Evolutionary conservation across 2,329 filamentous ascomycete species (phyloP).

Genomic region (Dendryphion nanum): DNA sequence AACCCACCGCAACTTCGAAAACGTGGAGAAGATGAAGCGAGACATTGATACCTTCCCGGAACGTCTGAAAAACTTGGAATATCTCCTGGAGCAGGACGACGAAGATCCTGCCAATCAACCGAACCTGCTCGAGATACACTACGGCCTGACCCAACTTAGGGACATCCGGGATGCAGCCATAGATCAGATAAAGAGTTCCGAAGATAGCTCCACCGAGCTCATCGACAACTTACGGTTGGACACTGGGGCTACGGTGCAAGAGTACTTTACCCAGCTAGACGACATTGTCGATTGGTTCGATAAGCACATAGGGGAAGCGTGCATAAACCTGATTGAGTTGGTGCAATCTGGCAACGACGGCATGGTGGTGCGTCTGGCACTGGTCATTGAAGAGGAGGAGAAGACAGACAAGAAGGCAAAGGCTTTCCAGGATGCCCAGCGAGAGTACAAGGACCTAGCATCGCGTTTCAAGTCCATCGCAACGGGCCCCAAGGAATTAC

Average conservation of each 20-base stretch:
- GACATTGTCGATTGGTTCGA: constrained; percentile 92
- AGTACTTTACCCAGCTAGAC: constrained; percentile 86
- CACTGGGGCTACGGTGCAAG: constrained; percentile 70
- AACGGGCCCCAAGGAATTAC: constrained; percentile 83
- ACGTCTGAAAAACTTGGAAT: constrained; percentile 72
- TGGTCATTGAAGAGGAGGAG: constrained; percentile 94
- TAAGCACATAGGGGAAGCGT: constrained; percentile 85
- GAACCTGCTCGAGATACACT: constrained; percentile 85
- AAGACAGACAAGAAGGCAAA: constrained; percentile 90
- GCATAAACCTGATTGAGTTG: constrained; percentile 84
- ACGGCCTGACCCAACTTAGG: constrained; percentile 84
- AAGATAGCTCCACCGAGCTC: constrained; percentile 95
- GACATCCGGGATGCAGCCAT: constrained; percentile 96
- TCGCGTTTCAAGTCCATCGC: constrained; percentile 93
- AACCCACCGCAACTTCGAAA: constrained; percentile 93
- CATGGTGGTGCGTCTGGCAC: constrained; percentile 84
- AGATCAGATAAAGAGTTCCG: constrained; percentile 79
- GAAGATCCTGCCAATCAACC: constrained; percentile 85
- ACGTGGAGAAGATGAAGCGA: constrained; percentile 87
- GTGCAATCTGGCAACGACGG: constrained; percentile 84
- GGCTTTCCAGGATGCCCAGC: constrained; percentile 89
- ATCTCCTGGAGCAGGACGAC: constrained; percentile 79
- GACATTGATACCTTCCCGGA: constrained; percentile 86
- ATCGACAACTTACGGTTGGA: constrained; percentile 70
- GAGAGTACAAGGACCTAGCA: constrained; percentile 93